Base-by-base conservation (phyloP, 176 grass and related monocot genomes). In the Aegilops speltoides region DNA sequence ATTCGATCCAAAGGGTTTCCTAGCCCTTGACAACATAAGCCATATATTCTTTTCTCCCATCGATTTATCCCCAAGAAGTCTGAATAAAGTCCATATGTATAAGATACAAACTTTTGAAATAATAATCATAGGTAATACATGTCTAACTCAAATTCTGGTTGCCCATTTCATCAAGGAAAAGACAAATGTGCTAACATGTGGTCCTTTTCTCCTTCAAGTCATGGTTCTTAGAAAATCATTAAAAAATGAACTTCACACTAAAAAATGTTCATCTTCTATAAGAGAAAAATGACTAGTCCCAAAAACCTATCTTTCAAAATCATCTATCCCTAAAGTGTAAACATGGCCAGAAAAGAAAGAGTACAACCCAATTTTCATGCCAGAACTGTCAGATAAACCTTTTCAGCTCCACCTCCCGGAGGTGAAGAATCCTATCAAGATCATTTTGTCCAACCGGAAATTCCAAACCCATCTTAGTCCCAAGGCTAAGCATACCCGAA, bases 31-130 rank as follows among this genome's bases (percentile, higher is more conserved):
- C 37, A 14, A 95, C 80, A 86, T 90, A 97, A 17, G 91, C 93
- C 82, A 95, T 84, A 52, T 97, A 97, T 64, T 79, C 74, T 89
- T 89, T 56, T 81, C 72, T 77, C 64, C 89, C 87, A 60, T 34
- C 11, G 36, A 82, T 40, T 65, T 86, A 33, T 54, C 33, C 22
- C 17, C 70, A 56, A 24, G 9, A 63, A 78, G 22, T 64, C 92
- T 94, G 63, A 43, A 63, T 23, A 4, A 29, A 22, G 22, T 63
- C 34, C 61, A 15, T 40, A 46, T 16, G 61, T 61, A 26, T 48
- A 86, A 45, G 16, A 78, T 69, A 7, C 57, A 23, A 11, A 59
- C n/a, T 61, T 60, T 70, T 5, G 43, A 13, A 29, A 25, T 23
- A 9, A 10, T 80, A 79, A 32, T 36, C 46, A 71, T 5, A 87